Conservation (phyloP, 1,139 yeast genomes). For the Protomyces inouyei region DNA sequence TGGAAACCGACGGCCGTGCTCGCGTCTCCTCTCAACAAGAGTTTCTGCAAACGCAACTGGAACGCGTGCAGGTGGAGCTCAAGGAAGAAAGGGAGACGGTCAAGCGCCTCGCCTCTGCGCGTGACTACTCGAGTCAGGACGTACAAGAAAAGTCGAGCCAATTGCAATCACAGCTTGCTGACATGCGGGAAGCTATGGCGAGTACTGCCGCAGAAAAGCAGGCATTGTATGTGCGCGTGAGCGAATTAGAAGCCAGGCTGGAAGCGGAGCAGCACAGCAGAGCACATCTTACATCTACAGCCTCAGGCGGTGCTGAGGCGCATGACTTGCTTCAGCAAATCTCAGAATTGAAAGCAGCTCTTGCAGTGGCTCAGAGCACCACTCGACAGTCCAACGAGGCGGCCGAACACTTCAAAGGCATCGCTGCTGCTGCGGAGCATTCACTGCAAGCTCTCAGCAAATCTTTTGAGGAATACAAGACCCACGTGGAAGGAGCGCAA, state of each 20-base stretch:
- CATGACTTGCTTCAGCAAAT: conserved; percentile 38
- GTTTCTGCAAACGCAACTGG: conserved; percentile 49
- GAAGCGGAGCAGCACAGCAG: conserved; percentile 42
- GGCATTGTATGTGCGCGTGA: conserved; percentile 29
- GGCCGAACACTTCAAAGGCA: conserved; percentile 49
- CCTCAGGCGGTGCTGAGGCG: conserved; percentile 33
- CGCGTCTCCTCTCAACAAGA: conserved; percentile 52
- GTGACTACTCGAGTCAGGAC: conserved; percentile 43
- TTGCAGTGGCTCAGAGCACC: conserved; percentile 46
- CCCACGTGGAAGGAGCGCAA: conserved; percentile 40
- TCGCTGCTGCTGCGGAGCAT: conserved; percentile 50
- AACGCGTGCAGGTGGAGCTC: conserved; percentile 48
- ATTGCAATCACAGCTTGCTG: conserved; percentile 48
- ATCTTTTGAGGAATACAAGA: conserved; percentile 46
- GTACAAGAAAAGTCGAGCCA: conserved; percentile 65
- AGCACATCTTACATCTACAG: conserved; percentile 37
- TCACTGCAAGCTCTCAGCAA: conserved; percentile 45
- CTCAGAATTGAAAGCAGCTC: conserved; percentile 41
- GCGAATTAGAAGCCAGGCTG: conserved; percentile 40
- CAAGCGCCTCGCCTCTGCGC: background rate
- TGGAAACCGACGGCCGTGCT: conserved; percentile 50
- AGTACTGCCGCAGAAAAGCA: conserved; percentile 44
- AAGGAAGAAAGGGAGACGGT: conserved; percentile 45
- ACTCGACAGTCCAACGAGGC: conserved; percentile 49
- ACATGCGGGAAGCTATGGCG: conserved; percentile 44